Evolutionary conservation across 164 flowering plant species (phyloP).

Genomic region (Kingdonia uniflora): DNA sequence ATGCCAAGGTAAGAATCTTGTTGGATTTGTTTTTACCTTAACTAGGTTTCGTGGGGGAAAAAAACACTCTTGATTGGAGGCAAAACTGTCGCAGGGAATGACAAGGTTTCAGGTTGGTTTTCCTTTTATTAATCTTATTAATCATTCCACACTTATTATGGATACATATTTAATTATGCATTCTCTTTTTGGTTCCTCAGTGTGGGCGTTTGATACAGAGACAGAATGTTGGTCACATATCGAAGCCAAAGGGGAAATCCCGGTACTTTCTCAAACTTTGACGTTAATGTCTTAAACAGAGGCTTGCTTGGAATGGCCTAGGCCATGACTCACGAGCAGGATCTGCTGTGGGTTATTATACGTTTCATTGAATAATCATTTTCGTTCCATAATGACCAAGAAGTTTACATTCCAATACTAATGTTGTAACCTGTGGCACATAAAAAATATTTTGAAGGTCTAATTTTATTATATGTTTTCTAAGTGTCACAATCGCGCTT

Average conservation of each 20-base stretch:
- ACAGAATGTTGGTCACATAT: conserved; percentile 87
- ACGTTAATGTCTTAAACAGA: no score
- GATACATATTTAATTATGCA: not conserved
- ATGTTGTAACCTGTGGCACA: no score
- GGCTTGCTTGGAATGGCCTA: no score
- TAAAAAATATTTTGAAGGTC: no score
- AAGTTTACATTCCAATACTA: no score
- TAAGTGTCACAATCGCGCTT: no score
- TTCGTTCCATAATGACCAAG: no score
- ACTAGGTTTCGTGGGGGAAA: conserved; percentile 89
- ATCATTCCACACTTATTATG: not conserved
- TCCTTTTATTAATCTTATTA: conserved; percentile 1
- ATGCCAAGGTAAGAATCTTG: conserved; percentile 6
- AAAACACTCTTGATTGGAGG: conserved; percentile 87
- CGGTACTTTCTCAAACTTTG: conserved; percentile 41
- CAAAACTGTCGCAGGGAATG: conserved; percentile 64
- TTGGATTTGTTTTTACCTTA: conserved; percentile 12
- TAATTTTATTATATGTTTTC: no score
- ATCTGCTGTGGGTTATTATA: no score
- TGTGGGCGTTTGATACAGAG: conserved; percentile 91
- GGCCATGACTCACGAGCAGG: no score
- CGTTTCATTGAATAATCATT: no score
- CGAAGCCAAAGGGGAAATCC: conserved; percentile 93
- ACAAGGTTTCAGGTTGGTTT: conserved; percentile 61
- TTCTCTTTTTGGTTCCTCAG: conserved; percentile 29